phyloP scores from a whole-genome alignment of 805 yeast species.

The Diddensiella caesifluorescens region DNA sequence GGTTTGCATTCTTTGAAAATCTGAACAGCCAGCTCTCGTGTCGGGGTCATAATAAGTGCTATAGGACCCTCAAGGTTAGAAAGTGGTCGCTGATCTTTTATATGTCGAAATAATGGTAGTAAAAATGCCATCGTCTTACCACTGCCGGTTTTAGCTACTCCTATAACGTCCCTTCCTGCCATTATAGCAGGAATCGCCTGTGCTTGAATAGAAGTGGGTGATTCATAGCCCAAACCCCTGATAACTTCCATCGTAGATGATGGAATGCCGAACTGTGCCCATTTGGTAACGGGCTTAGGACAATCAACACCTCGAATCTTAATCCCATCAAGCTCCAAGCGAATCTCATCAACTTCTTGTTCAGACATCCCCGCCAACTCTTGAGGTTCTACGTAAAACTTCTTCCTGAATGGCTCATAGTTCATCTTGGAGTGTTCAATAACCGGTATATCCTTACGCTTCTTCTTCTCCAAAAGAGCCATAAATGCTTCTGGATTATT shows the following conservation, averaged over 20 bases:
- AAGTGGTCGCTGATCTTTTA: conserved; percentile 62
- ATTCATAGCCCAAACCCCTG: conserved; percentile 43
- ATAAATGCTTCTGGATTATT: conserved; percentile 30
- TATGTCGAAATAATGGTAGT: conserved; percentile 78
- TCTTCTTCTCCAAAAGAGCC: conserved; percentile 33
- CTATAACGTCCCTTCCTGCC: conserved; percentile 86
- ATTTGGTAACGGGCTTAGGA: conserved; percentile 62
- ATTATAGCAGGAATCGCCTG: conserved; percentile 88
- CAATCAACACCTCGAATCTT: conserved; percentile 53
- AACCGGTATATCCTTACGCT: conserved; percentile 46
- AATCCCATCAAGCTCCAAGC: conserved; percentile 58
- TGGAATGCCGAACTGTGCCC: conserved; percentile 82
- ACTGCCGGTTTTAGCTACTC: conserved; percentile 94
- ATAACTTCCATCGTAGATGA: conserved; percentile 50
- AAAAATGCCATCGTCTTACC: conserved; percentile 91
- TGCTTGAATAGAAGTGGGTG: conserved; percentile 84
- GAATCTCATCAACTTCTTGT: conserved; percentile 51
- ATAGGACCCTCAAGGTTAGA: conserved; percentile 59
- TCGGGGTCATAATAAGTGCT: conserved; percentile 80
- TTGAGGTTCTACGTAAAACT: conserved; percentile 57
- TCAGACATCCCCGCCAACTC: conserved; percentile 45
- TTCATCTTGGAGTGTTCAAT: conserved; percentile 43
- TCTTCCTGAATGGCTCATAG: conserved; percentile 52
- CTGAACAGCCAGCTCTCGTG: conserved; percentile 87
- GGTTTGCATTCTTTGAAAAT: conserved; percentile 60